Percentiles rank a stretch among this genome's conserved stretches.
These are phyloP conservation scores for Fraxinus nigra DNA, from an alignment of 305 asterid species.

Conservation along the genomic window DNA sequence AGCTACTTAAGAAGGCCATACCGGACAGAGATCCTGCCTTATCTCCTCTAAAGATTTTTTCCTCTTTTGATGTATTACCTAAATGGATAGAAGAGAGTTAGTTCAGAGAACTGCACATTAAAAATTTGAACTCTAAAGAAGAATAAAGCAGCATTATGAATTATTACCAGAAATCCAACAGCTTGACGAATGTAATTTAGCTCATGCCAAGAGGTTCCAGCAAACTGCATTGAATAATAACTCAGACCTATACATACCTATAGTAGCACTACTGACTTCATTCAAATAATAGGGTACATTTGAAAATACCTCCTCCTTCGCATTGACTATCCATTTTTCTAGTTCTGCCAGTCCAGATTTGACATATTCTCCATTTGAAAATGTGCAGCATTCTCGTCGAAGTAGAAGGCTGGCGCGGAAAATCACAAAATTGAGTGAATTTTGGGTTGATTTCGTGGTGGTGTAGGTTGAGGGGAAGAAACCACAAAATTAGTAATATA, in stretches of 20 bases:
- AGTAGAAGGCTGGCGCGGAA: constrained; percentile 64
- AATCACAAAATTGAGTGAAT: background rate
- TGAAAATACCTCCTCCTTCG: constrained; percentile 73
- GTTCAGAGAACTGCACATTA: constrained; percentile 6
- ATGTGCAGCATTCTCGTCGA: constrained; percentile 97
- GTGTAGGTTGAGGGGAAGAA: background rate
- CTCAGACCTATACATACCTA: constrained; percentile 23
- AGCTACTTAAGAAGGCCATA: constrained; percentile 30
- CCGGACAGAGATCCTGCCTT: constrained; percentile 93
- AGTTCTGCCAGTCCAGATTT: constrained; percentile 96
- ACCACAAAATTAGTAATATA: constrained; percentile 19
- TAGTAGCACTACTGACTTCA: constrained; percentile 9
- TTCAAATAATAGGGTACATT: constrained; percentile 12
- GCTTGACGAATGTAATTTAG: constrained; percentile 95
- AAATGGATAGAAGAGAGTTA: constrained; percentile 16
- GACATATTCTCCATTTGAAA: constrained; percentile 90
- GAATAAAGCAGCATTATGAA: constrained; percentile 12
- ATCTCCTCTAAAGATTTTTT: constrained; percentile 92
- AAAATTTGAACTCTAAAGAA: constrained; percentile 10
- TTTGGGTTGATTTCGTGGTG: background rate
- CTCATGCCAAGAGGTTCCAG: constrained; percentile 98
- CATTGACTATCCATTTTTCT: constrained; percentile 90
- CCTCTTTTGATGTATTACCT: constrained; percentile 97
- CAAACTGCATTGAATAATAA: constrained; percentile 56
- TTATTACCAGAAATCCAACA: constrained; percentile 88